Evolutionary conservation across 495 filamentous ascomycete species (phyloP).

Genomic region (Penicillium flavigenum): DNA sequence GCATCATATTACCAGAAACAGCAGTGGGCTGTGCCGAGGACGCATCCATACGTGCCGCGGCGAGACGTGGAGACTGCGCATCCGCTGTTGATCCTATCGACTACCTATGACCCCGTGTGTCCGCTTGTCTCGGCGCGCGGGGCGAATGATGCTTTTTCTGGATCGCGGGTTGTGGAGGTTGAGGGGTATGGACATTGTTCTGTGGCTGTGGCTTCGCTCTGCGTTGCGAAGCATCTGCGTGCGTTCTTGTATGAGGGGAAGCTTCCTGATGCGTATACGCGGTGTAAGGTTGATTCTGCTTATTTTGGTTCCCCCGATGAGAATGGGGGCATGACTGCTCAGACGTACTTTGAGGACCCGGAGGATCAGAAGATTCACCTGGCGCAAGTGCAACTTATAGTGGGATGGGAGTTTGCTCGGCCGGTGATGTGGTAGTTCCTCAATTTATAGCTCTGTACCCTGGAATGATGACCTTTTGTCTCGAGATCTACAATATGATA

Average conservation of each 20-base stretch:
- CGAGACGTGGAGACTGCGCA: conserved; percentile 34
- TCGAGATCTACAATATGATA: too few species aligned
- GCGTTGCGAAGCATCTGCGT: conserved; percentile 35
- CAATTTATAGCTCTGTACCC: too few species aligned
- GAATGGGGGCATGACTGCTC: conserved; percentile 9
- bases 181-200: conserved; percentile 47
- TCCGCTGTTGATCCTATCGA: conserved; percentile 43
- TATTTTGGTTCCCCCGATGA: conserved; percentile 34
- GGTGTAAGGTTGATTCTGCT: conserved; percentile 34
- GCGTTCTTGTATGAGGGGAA: conserved; percentile 39
- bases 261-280: conserved; percentile 31
- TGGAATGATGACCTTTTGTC: too few species aligned
- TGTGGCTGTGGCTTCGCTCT: conserved; percentile 40
- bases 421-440: background rate
- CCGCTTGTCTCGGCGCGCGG: conserved; percentile 40
- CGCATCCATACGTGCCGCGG: conserved; percentile 37
- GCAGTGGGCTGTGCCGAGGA: conserved; percentile 40
- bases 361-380: conserved; percentile 18
- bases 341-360: conserved; percentile 13
- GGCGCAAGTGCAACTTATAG: conserved; percentile 14
- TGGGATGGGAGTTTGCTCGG: conserved; percentile 5
- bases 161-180: conserved; percentile 41
- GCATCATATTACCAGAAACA: conserved; percentile 35
- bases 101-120: conserved; percentile 46
- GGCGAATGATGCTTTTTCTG: conserved; percentile 40